A percentile compares a stretch with the other conserved stretches of the same genome.
Conservation (phyloP, 2,329 filamentous ascomycete species). For the Biscogniauxia sp. region DNA sequence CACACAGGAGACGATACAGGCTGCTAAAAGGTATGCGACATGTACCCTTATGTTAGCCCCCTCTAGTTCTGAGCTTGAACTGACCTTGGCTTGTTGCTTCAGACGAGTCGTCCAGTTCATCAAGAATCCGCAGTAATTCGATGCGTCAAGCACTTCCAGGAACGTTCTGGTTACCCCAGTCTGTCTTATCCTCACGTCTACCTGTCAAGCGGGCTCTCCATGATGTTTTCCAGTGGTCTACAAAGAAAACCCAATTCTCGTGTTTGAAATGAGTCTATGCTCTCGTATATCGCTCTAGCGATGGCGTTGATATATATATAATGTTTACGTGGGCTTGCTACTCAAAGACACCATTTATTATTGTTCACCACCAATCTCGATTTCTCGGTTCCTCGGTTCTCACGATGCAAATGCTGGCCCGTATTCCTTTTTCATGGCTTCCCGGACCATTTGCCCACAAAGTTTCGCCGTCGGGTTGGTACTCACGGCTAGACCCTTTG, state of each 20-base stretch:
- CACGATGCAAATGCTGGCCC: conserved; percentile 46
- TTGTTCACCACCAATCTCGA: neutral
- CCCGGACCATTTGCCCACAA: conserved; percentile 66
- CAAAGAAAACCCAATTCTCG: no score
- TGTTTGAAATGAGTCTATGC: no score
- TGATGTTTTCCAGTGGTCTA: no score
- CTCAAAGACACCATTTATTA: no score
- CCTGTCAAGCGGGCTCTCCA: no score
- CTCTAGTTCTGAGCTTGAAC: neutral
- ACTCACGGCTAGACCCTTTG: conserved; percentile 61
- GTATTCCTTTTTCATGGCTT: conserved; percentile 69
- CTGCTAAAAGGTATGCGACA: conserved; percentile 40
- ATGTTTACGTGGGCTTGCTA: no score
- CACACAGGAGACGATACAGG: conserved; percentile 48
- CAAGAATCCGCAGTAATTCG: neutral
- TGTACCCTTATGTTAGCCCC: neutral
- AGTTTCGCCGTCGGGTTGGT: conserved; percentile 68
- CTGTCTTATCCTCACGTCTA: no score
- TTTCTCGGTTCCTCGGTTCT: conserved; percentile 12
- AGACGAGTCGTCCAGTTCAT: neutral
- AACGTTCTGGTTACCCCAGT: no score
- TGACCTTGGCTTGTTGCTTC: neutral
- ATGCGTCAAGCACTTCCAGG: no score
- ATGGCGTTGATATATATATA: no score
- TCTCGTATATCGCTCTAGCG: no score